Conservation (phyloP, 768 basidiomycete genomes). For the Leucocoprinus leucothites region DNA sequence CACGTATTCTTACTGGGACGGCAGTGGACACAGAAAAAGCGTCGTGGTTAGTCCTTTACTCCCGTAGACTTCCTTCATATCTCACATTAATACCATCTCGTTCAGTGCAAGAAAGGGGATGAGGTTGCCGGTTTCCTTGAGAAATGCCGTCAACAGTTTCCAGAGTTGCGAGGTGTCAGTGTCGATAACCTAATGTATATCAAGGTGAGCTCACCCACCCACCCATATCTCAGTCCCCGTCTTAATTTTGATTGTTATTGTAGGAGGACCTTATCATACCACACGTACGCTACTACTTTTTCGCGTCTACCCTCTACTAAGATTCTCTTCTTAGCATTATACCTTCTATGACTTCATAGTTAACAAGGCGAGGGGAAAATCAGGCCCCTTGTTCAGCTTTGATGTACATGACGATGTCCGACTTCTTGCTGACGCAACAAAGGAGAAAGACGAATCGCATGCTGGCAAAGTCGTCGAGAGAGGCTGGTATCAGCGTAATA, state of each 20-base stretch:
- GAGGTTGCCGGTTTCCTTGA: slow-evolving; percentile 83
- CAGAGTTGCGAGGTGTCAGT: slow-evolving; percentile 84
- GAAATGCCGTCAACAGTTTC: slow-evolving; percentile 90
- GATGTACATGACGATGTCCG: slow-evolving; percentile 99
- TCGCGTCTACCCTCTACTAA: slow-evolving; percentile 3
- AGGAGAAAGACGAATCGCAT: slow-evolving; percentile 98
- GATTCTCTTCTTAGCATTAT: slow-evolving; percentile 61
- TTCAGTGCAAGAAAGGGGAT: slow-evolving; percentile 96
- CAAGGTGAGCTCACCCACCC: slow-evolving; percentile 53
- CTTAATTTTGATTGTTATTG: slow-evolving; percentile 7
- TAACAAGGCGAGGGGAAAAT: slow-evolving; percentile 98
- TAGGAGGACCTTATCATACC: slow-evolving; percentile 98
- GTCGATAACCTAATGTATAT: slow-evolving; percentile 99
- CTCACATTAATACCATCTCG: not conserved
- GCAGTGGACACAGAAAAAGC: slow-evolving; percentile 92
- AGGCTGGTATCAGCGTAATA: slow-evolving; percentile 93
- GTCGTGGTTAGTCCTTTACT: slow-evolving; percentile 71
- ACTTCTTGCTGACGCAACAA: slow-evolving; percentile 87
- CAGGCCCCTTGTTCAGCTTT: slow-evolving; percentile 96
- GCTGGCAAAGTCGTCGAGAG: slow-evolving; percentile 98
- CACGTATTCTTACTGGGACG: slow-evolving; percentile 98
- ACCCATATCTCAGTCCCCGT: too few species aligned
- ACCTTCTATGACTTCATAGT: slow-evolving; percentile 99
- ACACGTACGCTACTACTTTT: slow-evolving; percentile 54
- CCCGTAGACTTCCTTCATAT: not conserved